phyloP scores from a whole-genome alignment of 768 basidiomycete genomes.

The Postia placenta region DNA sequence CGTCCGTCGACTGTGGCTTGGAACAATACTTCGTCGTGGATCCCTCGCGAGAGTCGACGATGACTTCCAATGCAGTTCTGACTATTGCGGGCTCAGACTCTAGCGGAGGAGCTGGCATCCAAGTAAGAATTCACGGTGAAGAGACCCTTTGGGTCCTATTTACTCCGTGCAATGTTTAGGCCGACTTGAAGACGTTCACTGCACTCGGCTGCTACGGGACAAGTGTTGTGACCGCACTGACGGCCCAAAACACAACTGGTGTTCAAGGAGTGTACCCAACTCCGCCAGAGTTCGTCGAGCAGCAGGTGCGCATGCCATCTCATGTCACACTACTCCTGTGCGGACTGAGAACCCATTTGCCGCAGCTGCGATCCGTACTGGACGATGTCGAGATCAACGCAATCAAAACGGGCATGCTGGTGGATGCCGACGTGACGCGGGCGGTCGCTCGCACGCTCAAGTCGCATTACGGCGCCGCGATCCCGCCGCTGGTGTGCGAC shows the following conservation, averaged over 20 bases:
- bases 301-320: slow-evolving; percentile 50
- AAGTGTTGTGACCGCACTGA: slow-evolving; percentile 78
- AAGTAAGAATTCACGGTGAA: slow-evolving; percentile 37
- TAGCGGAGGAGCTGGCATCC: slow-evolving; percentile 86
- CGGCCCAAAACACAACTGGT: slow-evolving; percentile 84
- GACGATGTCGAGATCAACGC: slow-evolving; percentile 65
- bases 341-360: background rate
- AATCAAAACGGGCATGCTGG: slow-evolving; percentile 91
- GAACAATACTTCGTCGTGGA: background rate
- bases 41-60: background rate
- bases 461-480: slow-evolving; percentile 26
- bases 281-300: slow-evolving; percentile 62
- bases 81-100: slow-evolving; percentile 82
- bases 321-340: background rate
- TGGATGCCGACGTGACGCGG: slow-evolving; percentile 45
- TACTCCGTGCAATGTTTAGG: slow-evolving; percentile 34
- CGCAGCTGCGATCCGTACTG: slow-evolving; percentile 63
- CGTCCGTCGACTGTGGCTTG: background rate
- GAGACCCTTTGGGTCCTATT: background rate
- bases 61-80: slow-evolving; percentile 23
- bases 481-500: slow-evolving; percentile 69
- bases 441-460: slow-evolving; percentile 48
- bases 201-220: slow-evolving; percentile 75
- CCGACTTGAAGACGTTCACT: slow-evolving; percentile 82
- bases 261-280: slow-evolving; percentile 69